A percentile compares a stretch with the other conserved stretches of the same genome.
Evolutionary conservation across 2,329 filamentous ascomycete species (phyloP).

Genomic region (Penicillium griseofulvum): DNA sequence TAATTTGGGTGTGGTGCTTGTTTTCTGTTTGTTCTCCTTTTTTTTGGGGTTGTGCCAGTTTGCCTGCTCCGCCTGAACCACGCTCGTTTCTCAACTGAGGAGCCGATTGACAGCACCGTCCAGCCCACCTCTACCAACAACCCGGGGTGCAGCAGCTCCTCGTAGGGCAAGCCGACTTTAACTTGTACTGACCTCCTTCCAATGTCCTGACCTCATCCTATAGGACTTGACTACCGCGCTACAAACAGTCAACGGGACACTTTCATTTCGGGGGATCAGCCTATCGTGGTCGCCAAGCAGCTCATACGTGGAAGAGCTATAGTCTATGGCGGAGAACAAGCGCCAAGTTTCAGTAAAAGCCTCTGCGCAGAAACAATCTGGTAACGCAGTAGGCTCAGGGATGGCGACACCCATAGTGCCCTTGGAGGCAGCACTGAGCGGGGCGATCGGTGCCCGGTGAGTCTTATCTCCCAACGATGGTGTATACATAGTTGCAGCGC

Average conservation of each 20-base stretch:
- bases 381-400: slow-evolving; percentile 35
- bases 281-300: slow-evolving; percentile 1
- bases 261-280: not conserved
- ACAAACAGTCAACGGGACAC: not conserved
- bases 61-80: slow-evolving; percentile 4
- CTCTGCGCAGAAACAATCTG: slow-evolving; percentile 36
- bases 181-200: slow-evolving; percentile 1
- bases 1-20: slow-evolving; percentile 8
- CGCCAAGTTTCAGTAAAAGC: slow-evolving; percentile 55
- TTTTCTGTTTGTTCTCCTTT: slow-evolving; percentile 7
- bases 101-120: slow-evolving; percentile 1
- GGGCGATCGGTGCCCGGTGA: slow-evolving; percentile 62
- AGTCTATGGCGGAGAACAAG: slow-evolving; percentile 57
- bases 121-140: slow-evolving; percentile 6
- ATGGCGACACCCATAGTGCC: slow-evolving; percentile 49
- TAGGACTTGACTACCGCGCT: slow-evolving; percentile 5
- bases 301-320: slow-evolving; percentile 4
- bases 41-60: slow-evolving; percentile 6
- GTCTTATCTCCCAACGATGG: slow-evolving; percentile 19
- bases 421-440: slow-evolving; percentile 55
- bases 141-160: slow-evolving; percentile 2
- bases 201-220: slow-evolving; percentile 7
- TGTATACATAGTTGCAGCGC: not conserved
- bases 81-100: slow-evolving; percentile 8
- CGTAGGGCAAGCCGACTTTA: not conserved